phyloP scores from a whole-genome alignment of 202 grass and related monocot species.

The Dendrocalamus latiflorus region DNA sequence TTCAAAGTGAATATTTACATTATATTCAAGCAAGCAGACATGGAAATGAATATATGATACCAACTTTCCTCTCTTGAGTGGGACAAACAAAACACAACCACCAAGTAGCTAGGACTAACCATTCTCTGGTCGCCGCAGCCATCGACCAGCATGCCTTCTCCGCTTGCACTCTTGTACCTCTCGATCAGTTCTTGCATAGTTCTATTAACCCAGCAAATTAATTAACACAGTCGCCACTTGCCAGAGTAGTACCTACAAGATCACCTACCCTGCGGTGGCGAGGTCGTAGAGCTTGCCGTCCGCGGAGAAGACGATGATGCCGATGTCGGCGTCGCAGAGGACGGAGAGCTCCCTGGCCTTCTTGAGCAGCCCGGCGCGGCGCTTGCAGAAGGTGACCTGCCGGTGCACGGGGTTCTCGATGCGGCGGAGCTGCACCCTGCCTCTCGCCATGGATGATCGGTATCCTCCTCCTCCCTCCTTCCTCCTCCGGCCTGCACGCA shows the following conservation, averaged over 20 bases:
- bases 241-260: too few relatives aligned
- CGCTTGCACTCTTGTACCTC: conserved; percentile 73
- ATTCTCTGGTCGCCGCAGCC: conserved; percentile 33
- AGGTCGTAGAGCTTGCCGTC: conserved; percentile 93
- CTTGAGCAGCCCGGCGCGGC: conserved; percentile 72
- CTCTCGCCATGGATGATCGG: conserved; percentile 51
- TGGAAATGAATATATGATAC: too few relatives aligned
- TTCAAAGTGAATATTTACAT: not conserved
- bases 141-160: conserved; percentile 41
- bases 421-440: conserved; percentile 76
- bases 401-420: conserved; percentile 90
- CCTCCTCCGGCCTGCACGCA: conserved; percentile 36
- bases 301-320: conserved; percentile 84
- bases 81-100: not conserved
- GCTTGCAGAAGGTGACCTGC: conserved; percentile 94
- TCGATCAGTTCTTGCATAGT: conserved; percentile 81
- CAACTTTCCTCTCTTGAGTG: too few relatives aligned
- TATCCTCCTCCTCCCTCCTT: not conserved
- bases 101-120: conserved; percentile 13
- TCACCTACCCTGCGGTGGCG: conserved; percentile 72
- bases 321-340: conserved; percentile 70
- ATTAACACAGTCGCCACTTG: not conserved
- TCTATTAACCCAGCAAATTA: conserved; percentile 6
- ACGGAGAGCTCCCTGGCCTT: conserved; percentile 85
- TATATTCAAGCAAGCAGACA: not conserved